These are phyloP conservation scores for Jimgerdemannia lactiflua DNA, from an alignment of 192 early-diverging fungal species.

Conservation along the genomic window DNA sequence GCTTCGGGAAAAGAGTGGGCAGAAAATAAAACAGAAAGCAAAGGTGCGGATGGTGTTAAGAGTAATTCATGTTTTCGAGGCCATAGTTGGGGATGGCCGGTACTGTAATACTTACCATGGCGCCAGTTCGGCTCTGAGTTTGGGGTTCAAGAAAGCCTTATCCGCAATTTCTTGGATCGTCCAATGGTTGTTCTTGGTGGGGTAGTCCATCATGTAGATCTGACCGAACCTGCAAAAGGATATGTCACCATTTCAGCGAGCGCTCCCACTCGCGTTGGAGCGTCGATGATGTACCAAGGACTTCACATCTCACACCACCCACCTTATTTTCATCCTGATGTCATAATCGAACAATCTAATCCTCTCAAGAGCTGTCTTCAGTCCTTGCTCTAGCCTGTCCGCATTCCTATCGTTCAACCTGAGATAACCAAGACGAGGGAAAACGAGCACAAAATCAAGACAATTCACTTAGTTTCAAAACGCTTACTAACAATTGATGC, in stretches of 20 bases:
- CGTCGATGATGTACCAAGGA: too few species aligned
- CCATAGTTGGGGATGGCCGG: neutral
- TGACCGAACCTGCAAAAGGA: slow-evolving; percentile 30
- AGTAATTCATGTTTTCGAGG: neutral
- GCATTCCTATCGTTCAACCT: too few species aligned
- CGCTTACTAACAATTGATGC: too few species aligned
- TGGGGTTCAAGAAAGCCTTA: slow-evolving; percentile 20
- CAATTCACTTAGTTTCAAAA: too few species aligned
- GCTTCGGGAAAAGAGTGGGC: slow-evolving; percentile 5
- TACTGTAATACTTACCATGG: slow-evolving; percentile 18
- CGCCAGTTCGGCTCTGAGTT: slow-evolving; percentile 26
- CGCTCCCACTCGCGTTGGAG: too few species aligned
- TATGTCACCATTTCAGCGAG: slow-evolving; percentile 14
- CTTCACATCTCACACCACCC: too few species aligned
- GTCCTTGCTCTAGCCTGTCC: too few species aligned
- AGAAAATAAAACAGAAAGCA: neutral
- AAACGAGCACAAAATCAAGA: too few species aligned
- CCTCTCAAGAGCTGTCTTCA: too few species aligned
- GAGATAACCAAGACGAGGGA: too few species aligned
- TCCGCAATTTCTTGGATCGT: slow-evolving; percentile 19
- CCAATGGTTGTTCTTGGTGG: slow-evolving; percentile 11
- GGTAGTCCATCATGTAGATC: slow-evolving; percentile 31
- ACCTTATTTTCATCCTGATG: too few species aligned
- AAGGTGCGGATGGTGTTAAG: neutral
- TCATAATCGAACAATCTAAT: too few species aligned